phyloP scores from a whole-genome alignment of 805 yeast species.

The Kodamaea jinghongensis region DNA sequence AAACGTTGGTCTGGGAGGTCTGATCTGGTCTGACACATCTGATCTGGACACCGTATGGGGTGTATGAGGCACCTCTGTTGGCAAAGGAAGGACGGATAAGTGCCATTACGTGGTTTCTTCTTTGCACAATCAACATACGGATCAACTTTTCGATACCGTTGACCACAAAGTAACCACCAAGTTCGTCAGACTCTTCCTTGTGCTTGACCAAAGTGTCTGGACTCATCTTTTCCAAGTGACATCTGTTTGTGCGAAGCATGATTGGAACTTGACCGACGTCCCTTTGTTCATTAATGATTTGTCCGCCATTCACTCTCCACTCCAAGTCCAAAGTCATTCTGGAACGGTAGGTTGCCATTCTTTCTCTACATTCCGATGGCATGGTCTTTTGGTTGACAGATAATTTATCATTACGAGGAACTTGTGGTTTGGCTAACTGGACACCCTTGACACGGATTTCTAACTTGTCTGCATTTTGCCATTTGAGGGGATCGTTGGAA shows the following conservation, averaged over 20 bases:
- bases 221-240: constrained; percentile 81
- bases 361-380: constrained; percentile 85
- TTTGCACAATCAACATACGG: constrained; percentile 96
- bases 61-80: constrained; percentile 88
- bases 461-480: constrained; percentile 73
- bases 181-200: constrained; percentile 91
- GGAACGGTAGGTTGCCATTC: constrained; percentile 79
- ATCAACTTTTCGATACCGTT: constrained; percentile 96
- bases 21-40: constrained; percentile 95
- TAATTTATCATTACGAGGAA: constrained; percentile 65
- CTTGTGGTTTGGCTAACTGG: constrained; percentile 80
- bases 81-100: constrained; percentile 91
- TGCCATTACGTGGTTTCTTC: constrained; percentile 98
- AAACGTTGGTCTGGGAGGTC: constrained; percentile 95
- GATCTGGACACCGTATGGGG: constrained; percentile 89
- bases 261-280: constrained; percentile 91
- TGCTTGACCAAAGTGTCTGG: constrained; percentile 76
- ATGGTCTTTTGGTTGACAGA: constrained; percentile 73
- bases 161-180: constrained; percentile 94
- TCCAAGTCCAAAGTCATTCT: constrained; percentile 72
- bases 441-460: constrained; percentile 84
- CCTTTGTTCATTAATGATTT: constrained; percentile 74
- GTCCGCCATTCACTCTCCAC: constrained; percentile 88
- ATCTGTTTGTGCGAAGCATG: constrained; percentile 87
- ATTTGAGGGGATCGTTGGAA: constrained; percentile 58